Evolutionary conservation across 2,329 filamentous ascomycete species (phyloP).

Genomic region (Clathrospora elynae): DNA sequence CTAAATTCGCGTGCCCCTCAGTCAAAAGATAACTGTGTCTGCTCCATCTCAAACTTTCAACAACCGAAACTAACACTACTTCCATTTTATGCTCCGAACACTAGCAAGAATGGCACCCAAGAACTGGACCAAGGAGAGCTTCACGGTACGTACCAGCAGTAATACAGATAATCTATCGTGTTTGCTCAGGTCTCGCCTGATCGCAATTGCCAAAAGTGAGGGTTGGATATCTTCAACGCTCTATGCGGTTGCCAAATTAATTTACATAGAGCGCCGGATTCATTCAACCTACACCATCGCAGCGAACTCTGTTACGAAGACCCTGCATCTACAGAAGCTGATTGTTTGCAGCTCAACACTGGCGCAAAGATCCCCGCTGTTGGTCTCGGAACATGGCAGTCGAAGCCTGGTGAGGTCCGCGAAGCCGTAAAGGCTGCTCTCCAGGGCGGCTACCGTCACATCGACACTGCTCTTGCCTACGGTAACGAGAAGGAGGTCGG

Average conservation of each 20-base stretch:
- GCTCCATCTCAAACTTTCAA: slow-evolving; percentile 10
- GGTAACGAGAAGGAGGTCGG: slow-evolving; percentile 79
- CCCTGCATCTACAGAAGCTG: slow-evolving; percentile 4
- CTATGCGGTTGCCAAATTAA: background rate
- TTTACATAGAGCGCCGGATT: too few species aligned
- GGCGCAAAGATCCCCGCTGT: slow-evolving; percentile 78
- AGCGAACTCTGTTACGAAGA: too few species aligned
- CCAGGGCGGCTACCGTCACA: slow-evolving; percentile 71
- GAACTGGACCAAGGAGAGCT: slow-evolving; percentile 47
- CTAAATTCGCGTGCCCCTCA: slow-evolving; percentile 6
- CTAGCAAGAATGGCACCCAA: slow-evolving; percentile 40
- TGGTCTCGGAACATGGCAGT: slow-evolving; percentile 81
- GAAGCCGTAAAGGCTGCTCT: slow-evolving; percentile 74
- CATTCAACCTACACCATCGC: too few species aligned
- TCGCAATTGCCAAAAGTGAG: background rate
- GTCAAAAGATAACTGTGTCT: slow-evolving; percentile 15
- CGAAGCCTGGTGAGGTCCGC: slow-evolving; percentile 69
- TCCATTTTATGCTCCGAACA: slow-evolving; percentile 30
- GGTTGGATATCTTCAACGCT: background rate
- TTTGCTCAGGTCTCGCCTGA: background rate
- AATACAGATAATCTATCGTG: background rate
- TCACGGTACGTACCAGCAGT: slow-evolving; percentile 19
- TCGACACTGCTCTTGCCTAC: slow-evolving; percentile 78
- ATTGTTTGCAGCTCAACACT: slow-evolving; percentile 45
- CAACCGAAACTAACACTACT: background rate